Evolutionary conservation across 2,329 filamentous ascomycete genomes (phyloP).

Genomic region (Periglandula ipomoeae): DNA sequence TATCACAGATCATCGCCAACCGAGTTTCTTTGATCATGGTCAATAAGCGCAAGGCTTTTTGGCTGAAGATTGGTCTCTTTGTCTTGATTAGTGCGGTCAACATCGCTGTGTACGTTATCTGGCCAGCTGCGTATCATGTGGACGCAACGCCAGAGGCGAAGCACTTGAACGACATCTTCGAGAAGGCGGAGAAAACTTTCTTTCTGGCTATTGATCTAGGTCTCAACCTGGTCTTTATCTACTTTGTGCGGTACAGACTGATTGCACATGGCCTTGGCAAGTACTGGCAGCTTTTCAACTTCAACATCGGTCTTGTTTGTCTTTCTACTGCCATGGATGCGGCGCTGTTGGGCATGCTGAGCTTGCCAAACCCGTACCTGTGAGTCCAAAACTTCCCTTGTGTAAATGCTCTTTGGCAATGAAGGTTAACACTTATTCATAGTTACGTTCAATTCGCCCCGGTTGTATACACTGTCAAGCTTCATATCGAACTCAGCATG

Average conservation of each 20-base stretch:
- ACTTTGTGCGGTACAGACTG: constrained; percentile 34
- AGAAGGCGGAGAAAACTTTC: constrained; percentile 31
- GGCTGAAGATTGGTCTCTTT: constrained; percentile 27
- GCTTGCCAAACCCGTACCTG: constrained; percentile 9
- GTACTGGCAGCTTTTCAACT: constrained; percentile 38
- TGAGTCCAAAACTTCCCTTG: constrained; percentile 6
- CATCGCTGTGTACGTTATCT: constrained; percentile 30
- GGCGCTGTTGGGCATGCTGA: constrained; percentile 16
- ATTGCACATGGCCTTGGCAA: constrained; percentile 38
- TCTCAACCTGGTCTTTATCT: constrained; percentile 42
- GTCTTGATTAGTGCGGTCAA: constrained; percentile 26
- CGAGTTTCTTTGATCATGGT: constrained; percentile 32
- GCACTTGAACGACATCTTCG: constrained; percentile 14
- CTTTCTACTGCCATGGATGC: constrained; percentile 40
- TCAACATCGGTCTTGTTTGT: constrained; percentile 38
- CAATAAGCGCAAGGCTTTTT: constrained; percentile 21
- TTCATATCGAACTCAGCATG: constrained; percentile 45
- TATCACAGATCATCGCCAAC: constrained; percentile 37
- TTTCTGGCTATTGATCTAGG: constrained; percentile 38
- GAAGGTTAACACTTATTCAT: constrained; percentile 4
- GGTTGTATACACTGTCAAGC: constrained; percentile 41
- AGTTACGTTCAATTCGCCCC: constrained; percentile 39
- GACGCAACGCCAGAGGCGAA: constrained; percentile 6
- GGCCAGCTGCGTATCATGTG: constrained; percentile 26
- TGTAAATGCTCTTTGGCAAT: not conserved